A percentile compares a stretch with the other conserved stretches of the same genome.
Evolutionary conservation across 2,329 filamentous ascomycete genomes (phyloP).

Genomic region (Aspergillus oerlinghausenensis): DNA sequence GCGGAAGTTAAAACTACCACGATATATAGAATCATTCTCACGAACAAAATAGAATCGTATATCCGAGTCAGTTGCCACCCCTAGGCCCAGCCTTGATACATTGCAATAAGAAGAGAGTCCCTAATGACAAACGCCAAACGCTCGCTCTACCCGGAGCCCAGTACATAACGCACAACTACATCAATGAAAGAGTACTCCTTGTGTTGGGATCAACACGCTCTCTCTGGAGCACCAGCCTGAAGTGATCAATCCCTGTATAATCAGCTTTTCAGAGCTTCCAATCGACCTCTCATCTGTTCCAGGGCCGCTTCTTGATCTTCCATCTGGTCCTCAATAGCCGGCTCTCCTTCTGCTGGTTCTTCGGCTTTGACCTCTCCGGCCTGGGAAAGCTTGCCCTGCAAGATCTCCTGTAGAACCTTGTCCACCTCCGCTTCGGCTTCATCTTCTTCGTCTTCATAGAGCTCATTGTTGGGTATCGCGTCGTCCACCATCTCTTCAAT

Average conservation of each 20-base stretch:
- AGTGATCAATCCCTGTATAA: background rate
- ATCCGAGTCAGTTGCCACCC: conserved; percentile 1
- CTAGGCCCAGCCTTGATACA: conserved; percentile 23
- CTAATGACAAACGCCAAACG: conserved; percentile 4
- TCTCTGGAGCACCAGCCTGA: background rate
- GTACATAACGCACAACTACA: conserved; percentile 2
- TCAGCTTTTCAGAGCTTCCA: conserved; percentile 88
- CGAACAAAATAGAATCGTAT: background rate
- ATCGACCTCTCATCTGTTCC: conserved; percentile 84
- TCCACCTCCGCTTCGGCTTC: conserved; percentile 85
- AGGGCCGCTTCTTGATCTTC: conserved; percentile 86
- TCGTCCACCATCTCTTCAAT: conserved; percentile 98
- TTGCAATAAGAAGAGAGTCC: conserved; percentile 6
- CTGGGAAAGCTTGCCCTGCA: conserved; percentile 75
- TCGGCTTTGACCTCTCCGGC: conserved; percentile 55
- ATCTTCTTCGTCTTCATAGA: conserved; percentile 65
- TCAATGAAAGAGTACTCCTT: background rate
- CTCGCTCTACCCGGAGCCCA: conserved; percentile 15
- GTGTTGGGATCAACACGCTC: background rate
- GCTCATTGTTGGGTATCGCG: conserved; percentile 67
- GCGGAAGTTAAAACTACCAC: background rate
- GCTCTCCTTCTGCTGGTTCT: conserved; percentile 48
- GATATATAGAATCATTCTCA: background rate
- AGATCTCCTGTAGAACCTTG: conserved; percentile 83
- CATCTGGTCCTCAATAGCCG: conserved; percentile 64